A percentile compares a stretch with the other conserved stretches of the same genome.
These are phyloP conservation scores for Phytophthora pisi DNA, from an alignment of 352 stramenopile species.

Conservation along the genomic window DNA sequence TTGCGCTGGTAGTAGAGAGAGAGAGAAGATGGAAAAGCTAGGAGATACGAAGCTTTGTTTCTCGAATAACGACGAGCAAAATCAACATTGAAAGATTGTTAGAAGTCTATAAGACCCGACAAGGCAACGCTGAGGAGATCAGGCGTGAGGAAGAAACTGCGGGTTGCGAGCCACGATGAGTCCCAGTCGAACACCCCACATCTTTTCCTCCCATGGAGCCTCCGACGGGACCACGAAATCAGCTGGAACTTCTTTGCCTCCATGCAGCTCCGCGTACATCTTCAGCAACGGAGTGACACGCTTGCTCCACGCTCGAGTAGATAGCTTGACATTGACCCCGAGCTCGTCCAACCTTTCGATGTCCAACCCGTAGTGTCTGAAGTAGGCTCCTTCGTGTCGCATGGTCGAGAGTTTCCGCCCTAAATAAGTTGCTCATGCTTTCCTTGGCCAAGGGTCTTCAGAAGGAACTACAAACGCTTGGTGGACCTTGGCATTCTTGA, in stretches of 20 bases:
- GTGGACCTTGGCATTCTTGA: neutral
- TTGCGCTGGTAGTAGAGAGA: too few relatives aligned
- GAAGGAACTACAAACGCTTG: neutral
- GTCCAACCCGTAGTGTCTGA: neutral
- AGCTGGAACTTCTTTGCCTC: neutral
- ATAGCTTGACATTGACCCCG: neutral
- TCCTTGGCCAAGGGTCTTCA: neutral
- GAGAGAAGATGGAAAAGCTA: too few relatives aligned
- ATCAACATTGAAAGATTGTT: too few relatives aligned
- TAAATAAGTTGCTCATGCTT: neutral
- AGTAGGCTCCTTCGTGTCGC: neutral
- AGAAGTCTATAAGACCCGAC: neutral
- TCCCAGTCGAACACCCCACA: too few relatives aligned
- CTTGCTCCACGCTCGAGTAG: neutral
- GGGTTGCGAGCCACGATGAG: neutral
- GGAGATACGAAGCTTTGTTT: too few relatives aligned
- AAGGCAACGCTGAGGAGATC: neutral
- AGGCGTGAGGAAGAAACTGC: neutral
- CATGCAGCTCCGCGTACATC: neutral
- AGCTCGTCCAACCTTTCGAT: neutral
- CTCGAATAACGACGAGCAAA: too few relatives aligned
- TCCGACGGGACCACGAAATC: neutral
- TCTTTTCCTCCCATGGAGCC: too few relatives aligned
- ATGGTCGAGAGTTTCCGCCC: neutral
- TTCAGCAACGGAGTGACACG: neutral